Base-by-base conservation (phyloP, 108 stramenopile species). In the Conticribra guillardii region DNA sequence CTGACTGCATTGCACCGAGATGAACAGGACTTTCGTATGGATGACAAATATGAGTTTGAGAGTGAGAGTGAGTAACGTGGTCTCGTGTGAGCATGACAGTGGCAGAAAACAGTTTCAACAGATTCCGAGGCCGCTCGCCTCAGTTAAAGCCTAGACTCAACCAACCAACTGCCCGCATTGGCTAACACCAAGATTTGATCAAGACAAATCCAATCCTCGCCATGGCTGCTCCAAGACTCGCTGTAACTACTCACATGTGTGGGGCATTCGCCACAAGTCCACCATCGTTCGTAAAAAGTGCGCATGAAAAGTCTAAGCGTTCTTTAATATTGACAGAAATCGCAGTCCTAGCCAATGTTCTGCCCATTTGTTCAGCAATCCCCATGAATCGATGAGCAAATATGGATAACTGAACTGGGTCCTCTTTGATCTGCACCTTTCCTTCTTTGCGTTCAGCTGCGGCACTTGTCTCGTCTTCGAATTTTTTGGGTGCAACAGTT, bases 301-400 rank as follows among this genome's bases (percentile, higher is more conserved):
- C 99, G 62, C 99, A 99, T 16, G 88, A 90, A 75, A 99, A 99
- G 68, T 99, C 99, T 7, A 99, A 86, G 19, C 99, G 82, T 74
- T 99, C 99, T 83, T 99, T 99, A 85, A 99, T 98, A 71, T 99
- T 99, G 44, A 99, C 99, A 47, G 92, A 94, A 64, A 92, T 92
- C 1, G 96, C 90, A 3, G 94, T 98, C 30, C 99, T 84, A 61
- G 96, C 95, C 28, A 99, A 79, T 19, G 97, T 98, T 37, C 96
- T 84, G 21, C 99, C 99, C 97, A 98, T 98, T 84, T 98, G 97
- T 74, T 99, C 99, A 7, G 99, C 99, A 73, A 99, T 98, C 19
- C 97, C 95, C 99, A 99, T 99, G 86, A 99, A 99, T 21, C 96
- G 90, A 71, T 97, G 96, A 3, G 92, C 85, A 79, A 90, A 97